Evolutionary conservation across 2,329 filamentous ascomycete genomes (phyloP).

Genomic region (Colletotrichum liaoningense): DNA sequence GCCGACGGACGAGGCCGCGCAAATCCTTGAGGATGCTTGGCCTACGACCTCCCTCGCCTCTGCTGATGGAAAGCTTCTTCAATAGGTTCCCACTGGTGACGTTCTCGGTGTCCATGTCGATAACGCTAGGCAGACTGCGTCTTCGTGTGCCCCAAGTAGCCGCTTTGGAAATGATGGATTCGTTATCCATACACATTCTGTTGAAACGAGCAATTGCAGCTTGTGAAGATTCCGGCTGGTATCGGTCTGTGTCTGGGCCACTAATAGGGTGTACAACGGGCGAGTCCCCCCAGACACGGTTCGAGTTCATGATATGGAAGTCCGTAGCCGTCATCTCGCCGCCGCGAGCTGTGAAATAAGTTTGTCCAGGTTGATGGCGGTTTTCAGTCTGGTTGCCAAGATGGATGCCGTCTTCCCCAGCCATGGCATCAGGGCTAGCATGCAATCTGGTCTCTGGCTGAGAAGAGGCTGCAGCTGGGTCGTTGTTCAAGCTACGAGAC

Average conservation of each 20-base stretch:
- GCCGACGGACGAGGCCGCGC: constrained; percentile 61
- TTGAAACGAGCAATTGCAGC: constrained; percentile 66
- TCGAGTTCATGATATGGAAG: constrained; percentile 59
- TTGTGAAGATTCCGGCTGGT: constrained; percentile 63
- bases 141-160: constrained; percentile 79
- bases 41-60: constrained; percentile 57
- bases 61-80: constrained; percentile 69
- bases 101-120: constrained; percentile 66
- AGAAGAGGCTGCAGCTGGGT: constrained; percentile 14
- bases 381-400: constrained; percentile 63
- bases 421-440: constrained; percentile 26
- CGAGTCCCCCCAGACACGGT: constrained; percentile 61
- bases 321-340: constrained; percentile 59
- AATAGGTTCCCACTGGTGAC: constrained; percentile 70
- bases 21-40: constrained; percentile 63
- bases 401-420: constrained; percentile 52
- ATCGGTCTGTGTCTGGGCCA: constrained; percentile 41
- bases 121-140: constrained; percentile 69
- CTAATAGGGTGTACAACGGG: constrained; percentile 60
- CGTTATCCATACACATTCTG: constrained; percentile 64
- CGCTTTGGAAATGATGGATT: constrained; percentile 69
- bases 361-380: constrained; percentile 58
- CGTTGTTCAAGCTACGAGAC: constrained; percentile 43
- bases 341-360: constrained; percentile 58
- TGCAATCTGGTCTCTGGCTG: constrained; percentile 8